Evolutionary conservation across 2,329 filamentous ascomycete genomes (phyloP), one percentile per base, ranked within the genome.

Genomic region (Phialophora chinensis): DNA sequence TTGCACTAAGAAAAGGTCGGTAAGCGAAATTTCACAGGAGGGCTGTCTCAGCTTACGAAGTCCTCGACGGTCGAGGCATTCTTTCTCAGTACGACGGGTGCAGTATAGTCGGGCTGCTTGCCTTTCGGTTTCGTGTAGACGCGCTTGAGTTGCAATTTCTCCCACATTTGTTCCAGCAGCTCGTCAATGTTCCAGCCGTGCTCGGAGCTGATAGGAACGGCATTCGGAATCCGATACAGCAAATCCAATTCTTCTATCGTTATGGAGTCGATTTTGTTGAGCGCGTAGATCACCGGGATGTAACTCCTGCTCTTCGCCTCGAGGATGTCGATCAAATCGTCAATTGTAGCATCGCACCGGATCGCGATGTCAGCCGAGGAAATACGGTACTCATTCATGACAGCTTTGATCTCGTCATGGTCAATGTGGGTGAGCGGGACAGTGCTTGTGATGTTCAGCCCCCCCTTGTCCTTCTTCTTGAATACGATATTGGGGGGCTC

Each of bases 41-140:
- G n/a, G 31, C n/a, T 35, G 59, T 57, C n/a, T 50, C 70, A 71
- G 86, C 93, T 84, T 86, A 97, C 93, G 80, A 99, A 99, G 77
- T 98, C 95, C 81, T 99, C 95, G 53, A 99, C 89, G 1, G 93
- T 98, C 79, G 91, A 96, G 72, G 89, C 90, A 60, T 85, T 88
- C 71, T 90, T 87, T 74, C 91, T 89, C 72, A 99, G 84, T 74
- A 99, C 95, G 44, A 99, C 95, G 59, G 95, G 95, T 60, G 91
- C 84, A 66, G 89, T 88, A 81, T 99, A 99, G 80, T 99, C 95
- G 17, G 95, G 95, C 79, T 92, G 85, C 78, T 90, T 92, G 69
- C 95, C 95, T 84, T 99, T 98, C 68, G 95, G 95, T 82, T 99
- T 99, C 65, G 95, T 99, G 82, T 99, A 99, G 54, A 99, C 91